Base-by-base conservation (phyloP, 352 stramenopile species). In the Halophytophthora polymorphica region DNA sequence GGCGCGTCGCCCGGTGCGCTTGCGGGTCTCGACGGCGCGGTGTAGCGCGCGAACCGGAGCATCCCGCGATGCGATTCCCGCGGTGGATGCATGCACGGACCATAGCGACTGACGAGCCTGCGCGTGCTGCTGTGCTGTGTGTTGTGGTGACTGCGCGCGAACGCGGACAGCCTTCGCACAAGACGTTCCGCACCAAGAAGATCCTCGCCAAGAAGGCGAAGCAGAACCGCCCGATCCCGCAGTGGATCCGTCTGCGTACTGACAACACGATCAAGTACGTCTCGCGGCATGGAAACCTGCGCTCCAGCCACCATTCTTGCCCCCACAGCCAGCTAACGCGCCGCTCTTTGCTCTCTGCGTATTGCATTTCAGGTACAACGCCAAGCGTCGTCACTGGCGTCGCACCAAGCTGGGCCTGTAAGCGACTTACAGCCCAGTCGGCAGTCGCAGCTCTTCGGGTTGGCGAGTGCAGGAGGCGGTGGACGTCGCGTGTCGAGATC, bases 381-480 rank as follows among this genome's bases (percentile, higher is more conserved):
- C 92, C 52, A 99, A 99, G 90, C 92, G 98, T 79, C 93, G 98
- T 69, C 97, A 99, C 91, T 99, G 97, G 98, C 96, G 97, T 69
- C 95, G 98, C 79, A 99, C 97, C 66, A 99, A 99, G 93, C 93
- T 99, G 63, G 96, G 97, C 76, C 83, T 99, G 77, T 99, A 99
- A 98, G 71, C 73, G 56, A 45, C 41, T 58, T 41, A 13, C 6
- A 6, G 29, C 29, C 6, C 6, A 12, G 6, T 3, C 47, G n/a
- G 29, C 29, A n/a, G 44, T 58, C 64, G 47, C 37, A 48, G 46
- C 45, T 48, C 55, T 62, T 58, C n/a, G n/a, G n/a, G n/a, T n/a
- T n/a, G n/a, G n/a, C 50, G 39, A 64, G 54, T 47, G 35, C 38
- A 34, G 34, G 39, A 56, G 58, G 41, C 38, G 23, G 18, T 54